Conservation (phyloP, 2,329 filamentous ascomycete genomes). For the Penicillium sp. region DNA sequence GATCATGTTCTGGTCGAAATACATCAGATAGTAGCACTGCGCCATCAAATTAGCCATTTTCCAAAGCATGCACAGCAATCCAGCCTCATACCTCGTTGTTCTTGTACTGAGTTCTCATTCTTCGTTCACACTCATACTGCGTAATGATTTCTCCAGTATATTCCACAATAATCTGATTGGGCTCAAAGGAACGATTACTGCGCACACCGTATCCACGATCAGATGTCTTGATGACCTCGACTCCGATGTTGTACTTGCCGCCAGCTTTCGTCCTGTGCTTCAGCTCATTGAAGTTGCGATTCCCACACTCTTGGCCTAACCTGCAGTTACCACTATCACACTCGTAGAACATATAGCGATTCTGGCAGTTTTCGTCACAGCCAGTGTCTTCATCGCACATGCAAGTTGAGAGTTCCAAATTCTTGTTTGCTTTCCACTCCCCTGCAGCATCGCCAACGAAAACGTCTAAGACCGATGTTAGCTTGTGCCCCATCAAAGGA, state of each 20-base stretch:
- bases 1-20: constrained; percentile 97
- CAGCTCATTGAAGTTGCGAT: constrained; percentile 84
- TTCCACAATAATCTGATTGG: constrained; percentile 96
- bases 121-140: constrained; percentile 86
- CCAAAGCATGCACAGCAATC: not conserved
- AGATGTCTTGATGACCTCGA: constrained; percentile 89
- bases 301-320: constrained; percentile 76
- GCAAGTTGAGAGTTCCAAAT: constrained; percentile 75
- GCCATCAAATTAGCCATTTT: constrained; percentile 14
- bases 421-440: constrained; percentile 79
- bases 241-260: constrained; percentile 86
- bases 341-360: constrained; percentile 96
- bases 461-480: constrained; percentile 63
- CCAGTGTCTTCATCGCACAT: constrained; percentile 77
- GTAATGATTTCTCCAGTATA: constrained; percentile 98
- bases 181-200: constrained; percentile 82
- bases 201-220: constrained; percentile 91
- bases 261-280: constrained; percentile 74
- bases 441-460: constrained; percentile 83
- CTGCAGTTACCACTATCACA: constrained; percentile 91
- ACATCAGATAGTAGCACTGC: constrained; percentile 98
- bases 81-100: constrained; percentile 75
- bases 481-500: not conserved
- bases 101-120: constrained; percentile 93
- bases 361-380: constrained; percentile 89